phyloP scores from a whole-genome alignment of 352 stramenopile species.

The Pythium biforme region DNA sequence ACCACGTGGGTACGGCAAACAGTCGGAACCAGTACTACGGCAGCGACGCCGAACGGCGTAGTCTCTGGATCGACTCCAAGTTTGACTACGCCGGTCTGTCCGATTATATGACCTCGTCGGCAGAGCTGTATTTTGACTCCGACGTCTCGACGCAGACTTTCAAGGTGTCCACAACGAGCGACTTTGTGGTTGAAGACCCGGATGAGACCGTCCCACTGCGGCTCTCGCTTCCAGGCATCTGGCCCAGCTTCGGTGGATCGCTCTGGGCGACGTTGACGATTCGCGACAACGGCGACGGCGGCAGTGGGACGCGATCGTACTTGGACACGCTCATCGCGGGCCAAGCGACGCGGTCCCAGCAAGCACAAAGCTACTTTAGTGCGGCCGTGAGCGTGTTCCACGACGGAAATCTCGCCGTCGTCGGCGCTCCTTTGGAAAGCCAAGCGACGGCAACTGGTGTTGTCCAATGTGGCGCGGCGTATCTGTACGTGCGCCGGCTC shows the following conservation, averaged over 20 bases:
- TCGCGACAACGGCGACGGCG: slow-evolving; percentile 89
- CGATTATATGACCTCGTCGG: slow-evolving; percentile 82
- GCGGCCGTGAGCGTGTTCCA: slow-evolving; percentile 60
- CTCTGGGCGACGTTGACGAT: slow-evolving; percentile 90
- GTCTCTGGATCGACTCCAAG: slow-evolving; percentile 67
- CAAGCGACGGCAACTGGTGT: slow-evolving; percentile 16
- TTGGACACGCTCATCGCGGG: slow-evolving; percentile 54
- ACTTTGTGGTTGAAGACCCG: slow-evolving; percentile 89
- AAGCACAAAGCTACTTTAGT: slow-evolving; percentile 49
- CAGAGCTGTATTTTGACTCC: slow-evolving; percentile 64
- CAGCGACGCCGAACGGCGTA: slow-evolving; percentile 62
- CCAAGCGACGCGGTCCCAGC: slow-evolving; percentile 17
- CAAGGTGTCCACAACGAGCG: slow-evolving; percentile 83
- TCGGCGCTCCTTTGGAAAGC: slow-evolving; percentile 58
- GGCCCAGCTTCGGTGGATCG: slow-evolving; percentile 83
- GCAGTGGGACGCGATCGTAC: slow-evolving; percentile 69
- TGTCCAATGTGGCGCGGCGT: slow-evolving; percentile 57
- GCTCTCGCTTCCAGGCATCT: slow-evolving; percentile 91
- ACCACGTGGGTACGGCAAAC: slow-evolving; percentile 85
- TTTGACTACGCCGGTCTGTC: slow-evolving; percentile 90
- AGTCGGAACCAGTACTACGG: slow-evolving; percentile 91
- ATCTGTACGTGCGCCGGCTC: slow-evolving; percentile 62
- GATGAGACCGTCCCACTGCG: slow-evolving; percentile 90
- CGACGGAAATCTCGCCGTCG: slow-evolving; percentile 60
- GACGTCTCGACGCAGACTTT: slow-evolving; percentile 56